Conservation (phyloP, 2,329 filamentous ascomycete genomes). For the Pseudogymnoascus verrucosus region DNA sequence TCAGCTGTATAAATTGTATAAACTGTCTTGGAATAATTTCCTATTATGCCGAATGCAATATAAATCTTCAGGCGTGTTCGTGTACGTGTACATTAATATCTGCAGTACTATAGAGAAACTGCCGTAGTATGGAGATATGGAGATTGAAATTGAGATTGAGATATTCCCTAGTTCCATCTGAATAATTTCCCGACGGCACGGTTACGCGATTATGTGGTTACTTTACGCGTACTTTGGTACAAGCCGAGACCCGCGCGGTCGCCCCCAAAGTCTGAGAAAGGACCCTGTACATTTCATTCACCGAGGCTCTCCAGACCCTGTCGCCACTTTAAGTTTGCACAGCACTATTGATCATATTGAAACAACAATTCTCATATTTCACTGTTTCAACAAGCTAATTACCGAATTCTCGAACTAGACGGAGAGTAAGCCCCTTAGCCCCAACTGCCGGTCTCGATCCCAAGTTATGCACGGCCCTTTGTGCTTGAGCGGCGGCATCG, state of each 20-base stretch:
- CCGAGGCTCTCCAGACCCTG: neutral
- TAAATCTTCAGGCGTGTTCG: neutral
- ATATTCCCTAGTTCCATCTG: neutral
- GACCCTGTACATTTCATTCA: neutral
- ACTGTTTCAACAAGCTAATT: no score
- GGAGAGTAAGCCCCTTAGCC: neutral
- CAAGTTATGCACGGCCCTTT: neutral
- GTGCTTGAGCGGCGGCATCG: neutral
- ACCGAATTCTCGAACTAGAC: neutral
- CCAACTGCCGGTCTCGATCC: neutral
- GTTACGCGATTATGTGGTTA: neutral
- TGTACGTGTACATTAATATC: neutral
- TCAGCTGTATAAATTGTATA: neutral
- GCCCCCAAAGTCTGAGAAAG: neutral
- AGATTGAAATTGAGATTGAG: conserved; percentile 3
- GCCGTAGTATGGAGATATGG: neutral
- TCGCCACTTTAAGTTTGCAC: neutral
- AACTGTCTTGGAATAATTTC: neutral
- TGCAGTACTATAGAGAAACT: neutral
- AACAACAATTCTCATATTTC: neutral
- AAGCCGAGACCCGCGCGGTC: neutral
- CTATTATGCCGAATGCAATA: neutral
- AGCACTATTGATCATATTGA: neutral
- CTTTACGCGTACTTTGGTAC: neutral
- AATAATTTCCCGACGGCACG: conserved; percentile 1